Base-by-base conservation (phyloP, 768 basidiomycete genomes). In the Boletus bicolor region DNA sequence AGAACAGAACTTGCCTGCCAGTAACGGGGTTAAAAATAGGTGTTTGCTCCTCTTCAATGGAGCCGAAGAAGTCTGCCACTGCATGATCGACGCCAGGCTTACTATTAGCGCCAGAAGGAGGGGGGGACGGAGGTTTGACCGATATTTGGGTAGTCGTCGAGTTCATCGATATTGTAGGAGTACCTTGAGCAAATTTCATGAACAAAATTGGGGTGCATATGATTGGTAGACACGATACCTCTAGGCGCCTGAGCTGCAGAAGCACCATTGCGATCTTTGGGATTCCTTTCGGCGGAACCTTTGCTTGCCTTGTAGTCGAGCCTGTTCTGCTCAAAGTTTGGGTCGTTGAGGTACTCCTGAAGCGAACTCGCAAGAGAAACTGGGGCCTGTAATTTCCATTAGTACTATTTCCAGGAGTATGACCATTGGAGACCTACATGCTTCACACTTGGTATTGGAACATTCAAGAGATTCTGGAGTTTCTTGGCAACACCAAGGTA, bases 251-350 rank as follows among this genome's bases (percentile, higher is more conserved):
- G 55, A 35, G 60, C 34, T 5, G 61, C 60, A 19, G 57, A 24
- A 12, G 41, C 34, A n/a, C 49, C 55, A 36, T 41, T 61, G 24
- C 46, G 57, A 49, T 49, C 57, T 35, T 55, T 58, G 0, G 53
- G 14, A 26, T 63, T 69, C 39, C 69, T 69, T 50, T 90, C 89
- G 3, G 81, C 80, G 4, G 82, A 77, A 6, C 78, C 80, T 71
- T 91, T 91, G 69, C 85, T 92, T 24, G 85, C 77, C 73, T 82
- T 93, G 75, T 99, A 98, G 66, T 98, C 97, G 9, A 88, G 75
- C 58, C 96, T 77, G 71, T 98, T 98, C 72, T 91, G 86, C 71
- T 98, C 97, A 63, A 99, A 99, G 66, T 93, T 93, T 24, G 95
- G 91, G 72, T 99, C 97, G 54, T 92, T 86, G 49, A 99, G 79